Base-by-base conservation (phyloP, 2,329 filamentous ascomycete species). In the Zasmidium angulare region DNA sequence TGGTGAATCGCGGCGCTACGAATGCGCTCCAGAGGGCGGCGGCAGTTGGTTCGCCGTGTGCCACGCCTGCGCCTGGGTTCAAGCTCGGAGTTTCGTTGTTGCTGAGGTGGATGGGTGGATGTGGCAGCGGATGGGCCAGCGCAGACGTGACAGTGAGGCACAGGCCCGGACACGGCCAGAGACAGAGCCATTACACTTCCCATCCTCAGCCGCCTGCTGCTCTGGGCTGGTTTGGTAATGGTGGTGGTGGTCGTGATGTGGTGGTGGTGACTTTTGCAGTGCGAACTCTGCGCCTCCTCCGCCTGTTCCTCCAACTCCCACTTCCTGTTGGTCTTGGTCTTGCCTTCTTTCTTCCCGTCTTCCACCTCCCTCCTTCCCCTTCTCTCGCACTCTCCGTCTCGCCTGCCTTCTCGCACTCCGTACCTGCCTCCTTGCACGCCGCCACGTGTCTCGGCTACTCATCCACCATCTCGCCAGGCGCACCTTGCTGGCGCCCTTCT, bases 401-500 rank as follows among this genome's bases (percentile, higher is more conserved):
- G 2, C 43, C 43, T 31, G n/a, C 50, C 29, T 40, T 50, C 50
- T 40, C 36, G 36, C 36, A 43, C 50, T 47, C 22, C 49, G 31
- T 51, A 48, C 40, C 23, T 46, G 21, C 23, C 40, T 52, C 49
- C 26, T 29, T 22, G 20, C 50, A 24, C 29, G 26, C 20, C 31
- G 48, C 26, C 54, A 51, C 31, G 47, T 50, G 53, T n/a, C 23
- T 9, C 9, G 22, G 40, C 22, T 26, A 19, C 36, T 19, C 26
- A 29, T 29, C 26, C 26, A 29, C 26, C 26, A 29, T 21, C 49
- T 51, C 7, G 26, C 49, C 26, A 31, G 49, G 21, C 29, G 19
- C 40, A 49, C 53, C 53, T 55, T 49, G 53, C 53, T 49, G 53
- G 22, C 46, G 23, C 31, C 21, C 21, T 22, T 23, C 26, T 29